These are phyloP conservation scores for Collybia sordida DNA, from an alignment of 768 basidiomycete genomes.

Conservation along the genomic window DNA sequence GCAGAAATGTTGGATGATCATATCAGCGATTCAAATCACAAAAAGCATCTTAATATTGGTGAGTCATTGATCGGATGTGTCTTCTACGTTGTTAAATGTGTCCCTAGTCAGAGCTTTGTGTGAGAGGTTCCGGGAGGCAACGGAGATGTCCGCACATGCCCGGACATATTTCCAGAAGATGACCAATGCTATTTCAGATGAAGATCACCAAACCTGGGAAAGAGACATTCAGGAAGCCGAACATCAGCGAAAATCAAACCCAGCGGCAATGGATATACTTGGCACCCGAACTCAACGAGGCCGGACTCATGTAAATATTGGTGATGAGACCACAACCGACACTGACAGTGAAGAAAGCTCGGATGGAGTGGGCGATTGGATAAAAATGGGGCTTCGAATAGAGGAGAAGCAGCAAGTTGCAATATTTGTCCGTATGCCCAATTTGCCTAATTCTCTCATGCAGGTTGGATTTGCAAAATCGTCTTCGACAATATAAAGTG, in stretches of 20 bases:
- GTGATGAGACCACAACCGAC: background rate
- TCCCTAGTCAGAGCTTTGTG: too few species aligned
- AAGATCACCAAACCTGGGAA: background rate
- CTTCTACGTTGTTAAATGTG: too few species aligned
- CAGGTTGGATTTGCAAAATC: too few species aligned
- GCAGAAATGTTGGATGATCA: background rate
- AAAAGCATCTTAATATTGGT: background rate
- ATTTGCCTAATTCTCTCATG: too few species aligned
- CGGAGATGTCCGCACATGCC: background rate
- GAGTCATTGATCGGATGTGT: too few species aligned
- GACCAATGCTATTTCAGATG: background rate
- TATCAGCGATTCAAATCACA: background rate
- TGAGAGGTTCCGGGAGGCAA: background rate
- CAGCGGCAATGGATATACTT: background rate
- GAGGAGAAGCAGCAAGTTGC: background rate
- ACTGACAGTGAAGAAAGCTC: background rate
- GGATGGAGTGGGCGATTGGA: background rate
- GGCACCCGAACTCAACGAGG: background rate
- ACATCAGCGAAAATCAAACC: background rate
- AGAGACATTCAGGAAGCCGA: background rate
- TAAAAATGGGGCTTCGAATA: background rate
- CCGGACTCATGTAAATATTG: background rate
- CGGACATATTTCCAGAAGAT: background rate
- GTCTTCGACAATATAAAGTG: too few species aligned
- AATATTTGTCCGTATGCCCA: too few species aligned